Conservation (phyloP, 495 filamentous ascomycete genomes). For the Melanomma pulvis-pyrius region DNA sequence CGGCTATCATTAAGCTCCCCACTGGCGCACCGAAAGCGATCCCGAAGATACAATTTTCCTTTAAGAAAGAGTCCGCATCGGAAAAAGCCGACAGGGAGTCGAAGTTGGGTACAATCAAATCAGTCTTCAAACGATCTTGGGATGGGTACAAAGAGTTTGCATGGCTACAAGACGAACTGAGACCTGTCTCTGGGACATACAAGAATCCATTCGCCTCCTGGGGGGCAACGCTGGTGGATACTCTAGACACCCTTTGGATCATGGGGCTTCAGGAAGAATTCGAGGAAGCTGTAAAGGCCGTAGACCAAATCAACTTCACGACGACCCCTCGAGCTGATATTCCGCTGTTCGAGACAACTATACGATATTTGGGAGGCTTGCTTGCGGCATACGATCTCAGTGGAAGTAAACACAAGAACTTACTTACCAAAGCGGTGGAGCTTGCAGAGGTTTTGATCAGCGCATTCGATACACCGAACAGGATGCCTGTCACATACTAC, state of each 20-base stretch:
- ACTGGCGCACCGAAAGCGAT: constrained; percentile 68
- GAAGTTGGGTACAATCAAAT: constrained; percentile 58
- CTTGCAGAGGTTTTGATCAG: constrained; percentile 87
- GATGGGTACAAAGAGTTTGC: constrained; percentile 47
- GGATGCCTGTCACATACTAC: constrained; percentile 90
- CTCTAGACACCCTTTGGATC: constrained; percentile 94
- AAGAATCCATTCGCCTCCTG: constrained; percentile 87
- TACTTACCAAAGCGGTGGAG: constrained; percentile 86
- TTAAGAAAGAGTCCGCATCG: constrained; percentile 62
- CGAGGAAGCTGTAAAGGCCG: constrained; percentile 75
- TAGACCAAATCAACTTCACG: constrained; percentile 87
- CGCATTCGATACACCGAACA: constrained; percentile 94
- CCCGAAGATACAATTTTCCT: constrained; percentile 73
- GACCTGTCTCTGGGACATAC: constrained; percentile 45
- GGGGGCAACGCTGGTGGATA: constrained; percentile 91
- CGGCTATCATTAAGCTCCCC: constrained; percentile 59
- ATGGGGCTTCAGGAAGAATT: constrained; percentile 92
- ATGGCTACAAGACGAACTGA: constrained; percentile 49
- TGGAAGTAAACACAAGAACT: constrained; percentile 64
- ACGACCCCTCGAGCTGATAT: constrained; percentile 57
- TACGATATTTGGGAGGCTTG: constrained; percentile 49
- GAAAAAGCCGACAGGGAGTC: constrained; percentile 26
- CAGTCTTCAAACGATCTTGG: constrained; percentile 45
- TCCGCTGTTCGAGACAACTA: constrained; percentile 49
- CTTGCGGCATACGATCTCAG: constrained; percentile 49